Evolutionary conservation across 129 eudicot genomes (phyloP), one percentile per base, ranked within the genome.

Genomic region (Helianthus tuberosus): DNA sequence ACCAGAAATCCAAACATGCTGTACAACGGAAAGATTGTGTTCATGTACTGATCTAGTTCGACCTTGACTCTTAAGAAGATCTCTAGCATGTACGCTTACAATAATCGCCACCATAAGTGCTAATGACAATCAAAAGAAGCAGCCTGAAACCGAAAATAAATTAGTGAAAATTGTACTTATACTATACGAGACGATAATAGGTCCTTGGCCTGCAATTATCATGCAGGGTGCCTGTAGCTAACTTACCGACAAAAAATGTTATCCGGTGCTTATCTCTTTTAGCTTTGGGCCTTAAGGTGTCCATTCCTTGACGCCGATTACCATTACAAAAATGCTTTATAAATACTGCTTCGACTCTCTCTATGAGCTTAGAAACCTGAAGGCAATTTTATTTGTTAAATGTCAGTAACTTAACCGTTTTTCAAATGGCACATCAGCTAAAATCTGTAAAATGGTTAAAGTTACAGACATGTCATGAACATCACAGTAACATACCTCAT

Each of bases 11-110:
- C 79, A 79, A 89, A 89, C 69, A 89, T 78, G 69, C 90, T 89
- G 80, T 85, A 90, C 8, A 85, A 82, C 69, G 89, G 87, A 66
- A 91, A 91, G 69, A 91, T 84, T 64, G 73, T 91, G 11, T 86
- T 82, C 97, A 91, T 86, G 79, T 85, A 88, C 75, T 3, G 72
- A n/a, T n/a, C n/a, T n/a, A 1, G n/a, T 17, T 25, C 91, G 80
- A 11, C 79, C 83, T 48, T 64, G 71, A 11, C 79, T 83, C 16
- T 71, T 64, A 38, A 91, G 80, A 68, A 91, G 66, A 44, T 81
- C 47, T 60, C 91, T 48, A 0, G 82, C 86, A 35, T 69, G 91
- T 72, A 88, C 35, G 4, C 59, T 13, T 64, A 38, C 35, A 61
- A 76, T 49, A 9, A 88, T 75, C 8, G 85, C 92, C 35, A 77